phyloP scores from a whole-genome alignment of 108 stramenopile genomes.

The Nannochloropsis gaditana region DNA sequence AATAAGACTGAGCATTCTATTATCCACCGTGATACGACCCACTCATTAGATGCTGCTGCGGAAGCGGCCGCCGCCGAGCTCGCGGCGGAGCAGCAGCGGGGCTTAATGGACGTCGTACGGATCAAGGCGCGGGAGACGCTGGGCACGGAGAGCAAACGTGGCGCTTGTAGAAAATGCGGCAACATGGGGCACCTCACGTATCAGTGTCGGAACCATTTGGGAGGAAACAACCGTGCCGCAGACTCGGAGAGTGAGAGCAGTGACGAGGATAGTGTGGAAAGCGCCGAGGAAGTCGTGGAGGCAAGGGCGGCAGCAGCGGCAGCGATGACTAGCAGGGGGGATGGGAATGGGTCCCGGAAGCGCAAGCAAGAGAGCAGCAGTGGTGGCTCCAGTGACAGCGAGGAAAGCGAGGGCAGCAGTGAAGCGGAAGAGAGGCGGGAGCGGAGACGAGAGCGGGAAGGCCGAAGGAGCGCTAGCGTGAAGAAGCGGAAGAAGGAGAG shows the following conservation, averaged over 20 bases:
- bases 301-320: background rate
- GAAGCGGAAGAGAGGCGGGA: background rate
- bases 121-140: background rate
- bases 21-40: background rate
- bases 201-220: slow-evolving; percentile 20
- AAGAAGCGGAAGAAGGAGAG: background rate
- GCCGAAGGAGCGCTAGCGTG: background rate
- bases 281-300: background rate
- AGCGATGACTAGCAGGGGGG: background rate
- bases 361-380: background rate
- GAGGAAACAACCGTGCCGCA: background rate
- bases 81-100: slow-evolving; percentile 11
- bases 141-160: slow-evolving; percentile 17
- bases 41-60: background rate
- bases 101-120: background rate
- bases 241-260: background rate
- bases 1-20: no score
- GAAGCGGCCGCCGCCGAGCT: background rate
- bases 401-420: background rate
- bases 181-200: slow-evolving; percentile 1
- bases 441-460: background rate
- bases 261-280: slow-evolving; percentile 2
- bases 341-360: background rate
- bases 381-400: background rate
- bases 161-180: slow-evolving; percentile 18